Conservation (phyloP, 148 eudicot species). For the Arbutus unedo region DNA sequence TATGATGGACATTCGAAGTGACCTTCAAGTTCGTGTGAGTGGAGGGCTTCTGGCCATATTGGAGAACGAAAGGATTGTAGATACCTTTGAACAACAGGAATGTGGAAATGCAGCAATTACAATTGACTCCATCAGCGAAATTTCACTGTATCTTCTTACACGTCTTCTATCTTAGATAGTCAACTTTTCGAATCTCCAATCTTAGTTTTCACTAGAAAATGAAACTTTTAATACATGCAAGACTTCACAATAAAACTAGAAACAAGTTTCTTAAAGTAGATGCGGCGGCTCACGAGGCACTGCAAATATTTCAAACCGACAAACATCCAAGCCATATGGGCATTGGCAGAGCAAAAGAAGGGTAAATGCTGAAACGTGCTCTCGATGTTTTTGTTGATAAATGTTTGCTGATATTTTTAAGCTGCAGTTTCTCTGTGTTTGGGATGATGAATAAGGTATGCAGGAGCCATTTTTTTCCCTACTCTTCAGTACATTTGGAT, state of each 20-base stretch:
- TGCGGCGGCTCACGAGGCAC: conserved; percentile 85
- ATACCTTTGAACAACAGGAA: conserved; percentile 77
- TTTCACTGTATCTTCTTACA: conserved; percentile 73
- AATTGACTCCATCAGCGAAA: conserved; percentile 69
- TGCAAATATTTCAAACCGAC: conserved; percentile 93
- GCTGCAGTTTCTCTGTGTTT: conserved; percentile 89
- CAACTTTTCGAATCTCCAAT: not conserved
- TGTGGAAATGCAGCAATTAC: conserved; percentile 69
- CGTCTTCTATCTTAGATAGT: conserved; percentile 10
- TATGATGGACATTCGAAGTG: conserved; percentile 91
- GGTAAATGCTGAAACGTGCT: conserved; percentile 44
- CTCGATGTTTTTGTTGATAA: conserved; percentile 16
- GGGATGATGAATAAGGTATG: conserved; percentile 99
- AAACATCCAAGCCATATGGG: conserved; percentile 99
- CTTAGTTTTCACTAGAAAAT: not conserved
- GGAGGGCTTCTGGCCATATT: conserved; percentile 96
- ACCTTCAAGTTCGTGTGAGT: conserved; percentile 93
- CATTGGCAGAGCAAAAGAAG: conserved; percentile 98
- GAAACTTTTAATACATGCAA: conserved; percentile 20
- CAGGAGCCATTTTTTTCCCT: conserved; percentile 5
- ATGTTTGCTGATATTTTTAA: conserved; percentile 16
- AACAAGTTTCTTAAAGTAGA: conserved; percentile 92
- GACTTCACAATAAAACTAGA: conserved; percentile 45
- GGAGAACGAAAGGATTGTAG: conserved; percentile 86
- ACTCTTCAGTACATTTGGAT: conserved; percentile 14